Evolutionary conservation across 176 grass and related monocot species (phyloP), one percentile per base, ranked within the genome.

Genomic region (Aegilops longissima): DNA sequence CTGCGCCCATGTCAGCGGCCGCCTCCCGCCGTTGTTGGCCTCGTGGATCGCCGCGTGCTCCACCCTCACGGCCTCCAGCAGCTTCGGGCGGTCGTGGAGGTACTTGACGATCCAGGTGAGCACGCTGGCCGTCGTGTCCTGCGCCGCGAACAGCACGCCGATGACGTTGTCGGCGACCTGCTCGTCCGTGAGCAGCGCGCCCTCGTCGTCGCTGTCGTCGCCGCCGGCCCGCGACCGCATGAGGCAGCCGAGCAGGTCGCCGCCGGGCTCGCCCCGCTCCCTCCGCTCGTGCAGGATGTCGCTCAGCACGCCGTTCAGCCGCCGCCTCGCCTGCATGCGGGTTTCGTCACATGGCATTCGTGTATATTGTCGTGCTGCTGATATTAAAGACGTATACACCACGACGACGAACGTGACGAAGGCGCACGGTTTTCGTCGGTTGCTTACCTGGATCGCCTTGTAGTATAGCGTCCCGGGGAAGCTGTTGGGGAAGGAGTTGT

Each of bases 91-190:
- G 90, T 93, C 94, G 78, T 92, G 90, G 85, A 99, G 90, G 89
- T 94, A 97, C 87, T 99, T 99, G 35, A 94, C 40, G 70, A 93
- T 93, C 97, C 97, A 99, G 20, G 97, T 99, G 75, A 99, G 94
- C 84, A 80, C 89, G 88, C 97, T 99, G 44, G 97, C 94, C 30
- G 97, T 99, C 42, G 97, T 99, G 91, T 99, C 97, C 83, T 97
- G 97, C 61, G 97, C 97, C 16, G 97, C 97, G 82, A 99, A 99
- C 29, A 99, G 87, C 21, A 99, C 92, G 58, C 97, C 97, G 61
- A 99, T 97, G 30, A 97, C 66, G 92, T 99, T 99, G 86, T 99
- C 97, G 23, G 92, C 87, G 67, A 99, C 39, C 82, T 99, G 92
- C 81, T 94, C 92, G 69, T 97, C 94, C 54, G 42, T 87, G 14